phyloP scores from a whole-genome alignment of 306 rosid genomes.

The Vigna reflexopilosa region DNA sequence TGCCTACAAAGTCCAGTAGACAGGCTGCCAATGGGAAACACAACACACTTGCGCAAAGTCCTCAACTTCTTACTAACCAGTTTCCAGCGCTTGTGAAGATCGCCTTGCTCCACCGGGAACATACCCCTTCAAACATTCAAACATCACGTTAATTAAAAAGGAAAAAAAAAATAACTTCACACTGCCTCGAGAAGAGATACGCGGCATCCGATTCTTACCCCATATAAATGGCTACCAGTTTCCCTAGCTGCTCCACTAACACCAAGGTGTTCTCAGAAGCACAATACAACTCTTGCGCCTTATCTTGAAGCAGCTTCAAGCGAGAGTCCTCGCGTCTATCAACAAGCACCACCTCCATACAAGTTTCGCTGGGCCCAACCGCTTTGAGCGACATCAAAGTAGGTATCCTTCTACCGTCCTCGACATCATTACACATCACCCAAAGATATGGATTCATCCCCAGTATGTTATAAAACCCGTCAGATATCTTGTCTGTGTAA shows the following conservation, averaged over 20 bases:
- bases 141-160: neutral
- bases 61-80: slow-evolving; percentile 81
- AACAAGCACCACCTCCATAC: slow-evolving; percentile 89
- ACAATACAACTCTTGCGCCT: slow-evolving; percentile 79
- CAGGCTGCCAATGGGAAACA: slow-evolving; percentile 88
- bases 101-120: slow-evolving; percentile 86
- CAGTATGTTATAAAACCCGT: slow-evolving; percentile 90
- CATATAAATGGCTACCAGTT: slow-evolving; percentile 91
- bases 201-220: slow-evolving; percentile 60
- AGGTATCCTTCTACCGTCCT: slow-evolving; percentile 71
- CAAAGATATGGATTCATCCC: slow-evolving; percentile 99
- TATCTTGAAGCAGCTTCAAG: slow-evolving; percentile 84
- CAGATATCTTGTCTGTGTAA: slow-evolving; percentile 87
- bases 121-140: slow-evolving; percentile 67
- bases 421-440: slow-evolving; percentile 87
- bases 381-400: slow-evolving; percentile 73
- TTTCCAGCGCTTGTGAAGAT: slow-evolving; percentile 84
- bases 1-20: slow-evolving; percentile 95
- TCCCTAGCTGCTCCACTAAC: slow-evolving; percentile 87
- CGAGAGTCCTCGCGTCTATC: slow-evolving; percentile 77
- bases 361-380: slow-evolving; percentile 67
- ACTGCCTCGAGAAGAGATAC: neutral
- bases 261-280: slow-evolving; percentile 72
- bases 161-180: neutral
- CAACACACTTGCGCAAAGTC: slow-evolving; percentile 78